Conservation (phyloP, 768 basidiomycete species). For the Russula sp. region DNA sequence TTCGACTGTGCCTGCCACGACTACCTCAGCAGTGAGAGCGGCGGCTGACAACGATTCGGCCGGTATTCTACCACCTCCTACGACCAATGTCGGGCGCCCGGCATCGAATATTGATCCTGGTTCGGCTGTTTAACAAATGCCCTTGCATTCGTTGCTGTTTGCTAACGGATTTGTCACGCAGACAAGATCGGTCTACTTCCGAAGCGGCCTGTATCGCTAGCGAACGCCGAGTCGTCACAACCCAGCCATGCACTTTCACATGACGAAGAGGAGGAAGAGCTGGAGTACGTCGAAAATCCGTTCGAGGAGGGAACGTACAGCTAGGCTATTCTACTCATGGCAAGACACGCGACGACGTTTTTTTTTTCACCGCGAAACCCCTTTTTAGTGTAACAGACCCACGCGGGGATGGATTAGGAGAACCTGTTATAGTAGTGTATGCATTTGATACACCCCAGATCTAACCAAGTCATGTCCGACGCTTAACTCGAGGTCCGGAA, state of each 20-base stretch:
- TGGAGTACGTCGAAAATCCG: conserved; percentile 26
- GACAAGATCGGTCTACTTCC: conserved; percentile 26
- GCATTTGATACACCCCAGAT: not conserved
- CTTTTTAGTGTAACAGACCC: not conserved
- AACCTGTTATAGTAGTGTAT: not conserved
- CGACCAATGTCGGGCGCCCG: conserved; percentile 10
- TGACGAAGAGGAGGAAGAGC: conserved; percentile 20
- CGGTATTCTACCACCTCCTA: not conserved
- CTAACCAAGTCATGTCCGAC: not conserved
- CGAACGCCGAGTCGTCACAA: conserved; percentile 4
- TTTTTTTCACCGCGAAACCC: not conserved
- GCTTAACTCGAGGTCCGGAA: not conserved
- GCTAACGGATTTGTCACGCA: not conserved
- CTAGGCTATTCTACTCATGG: conserved; percentile 2
- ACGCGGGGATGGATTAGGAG: not conserved
- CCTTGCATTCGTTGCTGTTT: not conserved
- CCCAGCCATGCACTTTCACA: not conserved
- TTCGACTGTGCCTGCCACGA: not conserved
- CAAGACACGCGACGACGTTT: not conserved
- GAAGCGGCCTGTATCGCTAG: conserved; percentile 25
- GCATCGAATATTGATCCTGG: conserved; percentile 17
- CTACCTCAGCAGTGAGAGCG: not conserved
- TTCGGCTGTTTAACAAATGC: not conserved
- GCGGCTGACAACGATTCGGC: not conserved
- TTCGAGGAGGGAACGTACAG: conserved; percentile 21